A percentile compares a stretch with the other conserved stretches of the same genome.
These are phyloP conservation scores for Primulina eburnea DNA, from an alignment of 257 asterid species.

Conservation along the genomic window DNA sequence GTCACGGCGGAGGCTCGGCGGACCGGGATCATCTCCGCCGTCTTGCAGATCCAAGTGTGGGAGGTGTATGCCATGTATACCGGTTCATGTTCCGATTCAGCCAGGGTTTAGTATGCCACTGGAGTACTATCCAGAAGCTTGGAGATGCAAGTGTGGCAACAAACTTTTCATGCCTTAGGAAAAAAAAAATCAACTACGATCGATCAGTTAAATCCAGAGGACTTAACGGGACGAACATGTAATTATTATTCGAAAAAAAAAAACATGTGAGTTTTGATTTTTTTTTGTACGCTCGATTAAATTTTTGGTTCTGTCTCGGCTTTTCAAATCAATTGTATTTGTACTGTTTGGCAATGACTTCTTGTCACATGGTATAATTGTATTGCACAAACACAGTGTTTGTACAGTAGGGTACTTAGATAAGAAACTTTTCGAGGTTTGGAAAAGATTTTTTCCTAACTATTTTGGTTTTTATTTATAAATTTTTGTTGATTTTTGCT, in stretches of 20 bases:
- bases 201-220: neutral
- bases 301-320: neutral
- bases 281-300: neutral
- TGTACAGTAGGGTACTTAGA: neutral
- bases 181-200: too few relatives aligned
- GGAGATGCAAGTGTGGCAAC: constrained; percentile 89
- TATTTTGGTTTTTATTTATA: too few relatives aligned
- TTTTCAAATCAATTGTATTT: neutral
- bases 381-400: neutral
- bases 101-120: constrained; percentile 62
- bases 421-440: neutral
- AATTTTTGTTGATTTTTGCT: neutral
- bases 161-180: constrained; percentile 67
- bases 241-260: neutral
- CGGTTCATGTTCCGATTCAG: constrained; percentile 81
- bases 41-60: constrained; percentile 83
- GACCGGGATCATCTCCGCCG: constrained; percentile 88
- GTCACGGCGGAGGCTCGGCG: constrained; percentile 43
- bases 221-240: neutral
- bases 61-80: constrained; percentile 62
- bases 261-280: neutral
- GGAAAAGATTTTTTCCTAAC: neutral
- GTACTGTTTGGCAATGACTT: neutral
- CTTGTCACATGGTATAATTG: neutral
- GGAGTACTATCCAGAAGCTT: constrained; percentile 91